phyloP scores from a whole-genome alignment of 2,329 filamentous ascomycete genomes.

The Chlorencoelia australis region DNA sequence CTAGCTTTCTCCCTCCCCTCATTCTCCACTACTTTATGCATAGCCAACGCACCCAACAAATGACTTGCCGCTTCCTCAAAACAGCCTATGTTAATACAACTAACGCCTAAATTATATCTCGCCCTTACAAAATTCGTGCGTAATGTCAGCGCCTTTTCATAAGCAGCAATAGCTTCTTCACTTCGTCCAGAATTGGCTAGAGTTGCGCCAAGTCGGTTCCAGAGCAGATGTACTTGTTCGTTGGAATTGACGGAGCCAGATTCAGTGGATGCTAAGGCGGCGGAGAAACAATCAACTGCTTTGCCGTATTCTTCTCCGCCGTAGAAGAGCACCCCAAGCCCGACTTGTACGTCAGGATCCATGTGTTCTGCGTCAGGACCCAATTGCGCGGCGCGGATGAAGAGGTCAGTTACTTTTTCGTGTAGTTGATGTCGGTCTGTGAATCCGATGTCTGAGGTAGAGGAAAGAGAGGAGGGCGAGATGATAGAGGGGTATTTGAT shows the following conservation, averaged over 20 bases:
- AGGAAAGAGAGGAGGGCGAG: constrained; percentile 56
- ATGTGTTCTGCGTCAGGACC: constrained; percentile 89
- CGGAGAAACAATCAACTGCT: constrained; percentile 94
- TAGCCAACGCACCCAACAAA: constrained; percentile 79
- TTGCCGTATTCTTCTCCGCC: constrained; percentile 97
- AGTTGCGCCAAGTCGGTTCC: constrained; percentile 94
- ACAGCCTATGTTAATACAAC: constrained; percentile 95
- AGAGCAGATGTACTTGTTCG: constrained; percentile 83
- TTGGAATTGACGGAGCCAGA: constrained; percentile 73
- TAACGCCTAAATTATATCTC: constrained; percentile 91
- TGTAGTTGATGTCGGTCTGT: constrained; percentile 86
- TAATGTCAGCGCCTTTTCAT: constrained; percentile 81
- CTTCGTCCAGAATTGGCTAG: constrained; percentile 88
- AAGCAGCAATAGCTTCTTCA: constrained; percentile 94
- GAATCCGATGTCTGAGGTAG: constrained; percentile 79
- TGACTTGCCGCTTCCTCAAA: constrained; percentile 89
- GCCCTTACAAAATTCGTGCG: constrained; percentile 96
- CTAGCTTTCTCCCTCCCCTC: constrained; percentile 74
- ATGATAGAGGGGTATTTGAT: constrained; percentile 84
- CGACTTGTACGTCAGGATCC: constrained; percentile 97
- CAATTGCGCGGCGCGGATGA: constrained; percentile 85
- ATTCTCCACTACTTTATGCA: constrained; percentile 90
- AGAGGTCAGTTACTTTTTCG: constrained; percentile 79
- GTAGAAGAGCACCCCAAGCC: constrained; percentile 93
- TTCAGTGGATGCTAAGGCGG: constrained; percentile 79